phyloP scores from a whole-genome alignment of 1,139 yeast genomes.

The Trichomonascaceae sp. region DNA sequence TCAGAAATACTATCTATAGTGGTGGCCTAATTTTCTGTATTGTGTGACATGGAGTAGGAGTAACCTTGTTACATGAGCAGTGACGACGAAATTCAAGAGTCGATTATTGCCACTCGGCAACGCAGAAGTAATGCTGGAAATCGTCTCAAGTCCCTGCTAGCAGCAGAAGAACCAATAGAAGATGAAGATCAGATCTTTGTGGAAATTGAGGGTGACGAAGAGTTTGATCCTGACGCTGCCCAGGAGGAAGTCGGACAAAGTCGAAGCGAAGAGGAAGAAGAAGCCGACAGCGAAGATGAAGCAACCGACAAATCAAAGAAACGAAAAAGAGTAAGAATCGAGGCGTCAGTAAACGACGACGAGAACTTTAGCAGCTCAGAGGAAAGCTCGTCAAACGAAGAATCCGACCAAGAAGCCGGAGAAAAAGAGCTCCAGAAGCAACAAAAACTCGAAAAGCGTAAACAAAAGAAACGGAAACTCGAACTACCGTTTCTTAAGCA shows the following conservation, averaged over 20 bases:
- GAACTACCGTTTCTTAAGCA: conserved; percentile 11
- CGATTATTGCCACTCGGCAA: conserved; percentile 46
- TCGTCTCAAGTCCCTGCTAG: conserved; percentile 57
- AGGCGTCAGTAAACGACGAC: conserved; percentile 13
- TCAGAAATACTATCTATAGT: too few relatives aligned
- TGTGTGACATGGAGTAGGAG: too few relatives aligned
- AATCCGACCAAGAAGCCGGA: conserved; percentile 26
- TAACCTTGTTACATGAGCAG: too few relatives aligned
- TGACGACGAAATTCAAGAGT: too few relatives aligned
- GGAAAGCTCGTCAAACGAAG: conserved; percentile 15
- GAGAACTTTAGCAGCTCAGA: conserved; percentile 22
- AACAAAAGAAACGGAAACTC: conserved; percentile 18
- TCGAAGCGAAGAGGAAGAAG: conserved; percentile 11
- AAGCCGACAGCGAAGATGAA: conserved; percentile 11
- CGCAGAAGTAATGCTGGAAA: conserved; percentile 89
- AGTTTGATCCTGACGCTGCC: conserved; percentile 38
- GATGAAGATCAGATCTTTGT: conserved; percentile 61
- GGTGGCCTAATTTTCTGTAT: too few relatives aligned
- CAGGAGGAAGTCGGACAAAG: conserved; percentile 13
- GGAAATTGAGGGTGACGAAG: conserved; percentile 77
- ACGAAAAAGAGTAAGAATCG: conserved; percentile 6
- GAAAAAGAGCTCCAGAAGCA: conserved; percentile 20
- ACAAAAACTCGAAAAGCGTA: conserved; percentile 17
- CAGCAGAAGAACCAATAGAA: conserved; percentile 43
- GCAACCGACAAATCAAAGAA: conserved; percentile 4